Conservation (phyloP, 169 alveolate species). For the Plasmodium yoelii region DNA sequence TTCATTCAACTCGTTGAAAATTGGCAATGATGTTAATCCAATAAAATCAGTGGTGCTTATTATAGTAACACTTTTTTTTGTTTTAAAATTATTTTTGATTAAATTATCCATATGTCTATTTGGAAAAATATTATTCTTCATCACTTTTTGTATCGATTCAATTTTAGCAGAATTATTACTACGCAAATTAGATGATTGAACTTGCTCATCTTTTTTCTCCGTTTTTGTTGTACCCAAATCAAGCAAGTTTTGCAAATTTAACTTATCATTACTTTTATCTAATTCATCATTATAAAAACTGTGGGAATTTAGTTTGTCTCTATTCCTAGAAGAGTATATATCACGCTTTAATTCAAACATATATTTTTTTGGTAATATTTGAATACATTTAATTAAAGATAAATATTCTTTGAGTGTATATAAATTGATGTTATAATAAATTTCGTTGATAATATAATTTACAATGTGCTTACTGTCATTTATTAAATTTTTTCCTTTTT, state of each 20-base stretch:
- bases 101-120: background rate
- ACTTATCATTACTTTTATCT: background rate
- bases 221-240: background rate
- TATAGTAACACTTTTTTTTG: slow-evolving; percentile 34
- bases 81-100: slow-evolving; percentile 11
- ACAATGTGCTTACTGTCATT: slow-evolving; percentile 55
- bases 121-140: too few species aligned
- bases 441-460: slow-evolving; percentile 65
- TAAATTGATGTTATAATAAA: slow-evolving; percentile 24
- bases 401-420: slow-evolving; percentile 63
- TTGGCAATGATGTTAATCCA: slow-evolving; percentile 25
- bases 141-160: background rate
- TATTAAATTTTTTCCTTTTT: slow-evolving; percentile 40
- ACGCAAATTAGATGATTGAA: background rate
- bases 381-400: slow-evolving; percentile 14
- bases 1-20: slow-evolving; percentile 69
- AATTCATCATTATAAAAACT: background rate
- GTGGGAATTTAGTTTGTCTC: background rate
- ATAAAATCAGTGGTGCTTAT: slow-evolving; percentile 39
- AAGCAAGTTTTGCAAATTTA: background rate
- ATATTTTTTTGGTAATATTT: slow-evolving; percentile 28
- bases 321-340: background rate
- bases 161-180: background rate
- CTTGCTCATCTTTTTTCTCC: background rate
- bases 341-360: slow-evolving; percentile 43